Evolutionary conservation across 352 stramenopile species (phyloP), one percentile per base, ranked within the genome.

Genomic region (Globisporangium emineosum): DNA sequence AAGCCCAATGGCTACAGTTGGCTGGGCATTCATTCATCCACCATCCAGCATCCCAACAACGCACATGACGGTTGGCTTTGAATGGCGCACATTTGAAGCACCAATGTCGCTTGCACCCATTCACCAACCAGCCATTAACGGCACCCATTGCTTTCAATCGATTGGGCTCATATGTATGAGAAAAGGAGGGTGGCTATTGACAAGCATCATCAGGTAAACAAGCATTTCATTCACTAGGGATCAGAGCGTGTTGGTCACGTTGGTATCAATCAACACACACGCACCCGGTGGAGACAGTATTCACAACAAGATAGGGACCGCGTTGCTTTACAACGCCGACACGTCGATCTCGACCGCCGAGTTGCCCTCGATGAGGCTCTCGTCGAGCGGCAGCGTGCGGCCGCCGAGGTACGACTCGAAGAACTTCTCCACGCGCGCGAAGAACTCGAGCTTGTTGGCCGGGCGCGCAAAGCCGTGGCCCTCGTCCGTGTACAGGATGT

Each of bases 401-500:
- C 77, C 75, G 17, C 74, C 73, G 10, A 83, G 49, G 42, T 80
- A 67, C 47, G 64, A n/a, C 42, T 65, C 69, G 10, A 81, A 50
- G 43, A 81, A 81, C 52, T 60, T 37, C 61, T 84, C 76, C 10
- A 68, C 64, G 40, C 80, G 74, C 13, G 51, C 70, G 10, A 70
- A 75, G 57, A 94, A 91, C 71, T 91, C 77, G 54, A 95, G 75
- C 9, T 75, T 68, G 75, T 93, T 95, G 19, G 79, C 68, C 2
- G 78, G 79, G 2, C 82, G 72, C 33, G 71, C 72, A 66, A 92
- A 91, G 10, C 84, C 86, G 65, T 95, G 84, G 32, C 86, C 86
- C 71, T 95, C 86, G 67, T 95, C 83, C 40, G 69, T 79, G 74
- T 91, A 92, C 23, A 95, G 53, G 5, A 95, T 71, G 66, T 93